Evolutionary conservation across 768 basidiomycete genomes (phyloP).

Genomic region (Tulasnella calospora): DNA sequence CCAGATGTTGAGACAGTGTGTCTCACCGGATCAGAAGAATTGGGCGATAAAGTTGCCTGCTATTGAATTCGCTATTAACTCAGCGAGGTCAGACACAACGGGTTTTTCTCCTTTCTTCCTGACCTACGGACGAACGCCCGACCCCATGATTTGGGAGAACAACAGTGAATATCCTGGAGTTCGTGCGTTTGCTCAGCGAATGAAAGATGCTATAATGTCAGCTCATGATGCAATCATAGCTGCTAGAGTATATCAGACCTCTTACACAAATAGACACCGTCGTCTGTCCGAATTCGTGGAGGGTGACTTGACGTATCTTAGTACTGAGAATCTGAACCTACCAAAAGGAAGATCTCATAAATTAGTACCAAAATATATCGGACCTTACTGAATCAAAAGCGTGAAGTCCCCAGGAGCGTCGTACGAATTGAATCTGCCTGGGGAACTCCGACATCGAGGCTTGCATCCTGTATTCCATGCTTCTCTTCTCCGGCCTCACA

Average conservation of each 20-base stretch:
- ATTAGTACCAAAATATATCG: slow-evolving; percentile 44
- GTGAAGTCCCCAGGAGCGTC: slow-evolving; percentile 27
- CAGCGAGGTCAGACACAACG: slow-evolving; percentile 36
- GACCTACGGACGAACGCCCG: slow-evolving; percentile 36
- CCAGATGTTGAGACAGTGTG: slow-evolving; percentile 14
- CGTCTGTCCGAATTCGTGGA: slow-evolving; percentile 29
- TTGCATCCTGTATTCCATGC: slow-evolving; percentile 41
- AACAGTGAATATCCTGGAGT: slow-evolving; percentile 23
- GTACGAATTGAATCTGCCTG: slow-evolving; percentile 34
- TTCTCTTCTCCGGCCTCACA: slow-evolving; percentile 33
- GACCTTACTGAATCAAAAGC: slow-evolving; percentile 34
- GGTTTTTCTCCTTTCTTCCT: slow-evolving; percentile 41
- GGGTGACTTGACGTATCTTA: slow-evolving; percentile 38
- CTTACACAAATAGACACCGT: slow-evolving; percentile 32
- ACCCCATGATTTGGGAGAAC: slow-evolving; percentile 35
- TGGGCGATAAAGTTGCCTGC: slow-evolving; percentile 35
- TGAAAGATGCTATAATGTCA: slow-evolving; percentile 31
- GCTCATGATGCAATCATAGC: slow-evolving; percentile 35
- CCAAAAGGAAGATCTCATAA: slow-evolving; percentile 35
- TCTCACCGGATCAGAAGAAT: slow-evolving; percentile 30
- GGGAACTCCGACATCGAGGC: slow-evolving; percentile 30
- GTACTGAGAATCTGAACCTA: slow-evolving; percentile 38
- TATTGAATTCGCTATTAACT: slow-evolving; percentile 42
- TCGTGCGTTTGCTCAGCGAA: slow-evolving; percentile 31
- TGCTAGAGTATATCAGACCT: slow-evolving; percentile 34